These are phyloP conservation scores for Eucalyptus cloeziana DNA, from an alignment of 345 rosid genomes.

Conservation along the genomic window DNA sequence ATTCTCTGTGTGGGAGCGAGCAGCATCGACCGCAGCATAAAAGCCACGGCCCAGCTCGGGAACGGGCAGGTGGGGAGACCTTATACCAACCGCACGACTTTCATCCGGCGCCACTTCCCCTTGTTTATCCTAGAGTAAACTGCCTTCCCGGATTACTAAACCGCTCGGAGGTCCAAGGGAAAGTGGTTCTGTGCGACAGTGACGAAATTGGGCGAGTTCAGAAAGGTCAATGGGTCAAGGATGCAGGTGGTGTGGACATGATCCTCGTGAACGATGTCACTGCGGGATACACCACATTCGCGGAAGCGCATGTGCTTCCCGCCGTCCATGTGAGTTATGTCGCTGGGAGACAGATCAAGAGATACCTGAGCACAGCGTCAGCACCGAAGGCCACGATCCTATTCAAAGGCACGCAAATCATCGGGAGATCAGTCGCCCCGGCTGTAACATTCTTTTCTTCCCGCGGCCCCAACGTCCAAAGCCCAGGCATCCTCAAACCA, in stretches of 20 bases:
- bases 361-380: constrained; percentile 8
- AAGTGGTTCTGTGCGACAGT: constrained; percentile 15
- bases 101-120: constrained; percentile 10
- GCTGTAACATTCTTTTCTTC: constrained; percentile 28
- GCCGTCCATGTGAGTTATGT: constrained; percentile 7
- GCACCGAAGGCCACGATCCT: constrained; percentile 4
- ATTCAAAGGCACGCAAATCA: constrained; percentile 8
- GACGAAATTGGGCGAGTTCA: constrained; percentile 6
- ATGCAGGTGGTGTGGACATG: constrained; percentile 17
- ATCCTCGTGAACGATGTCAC: constrained; percentile 7
- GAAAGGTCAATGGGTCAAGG: constrained; percentile 20
- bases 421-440: constrained; percentile 17
- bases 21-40: constrained; percentile 39
- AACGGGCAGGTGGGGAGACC: constrained; percentile 23
- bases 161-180: constrained; percentile 11
- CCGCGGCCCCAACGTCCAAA: constrained; percentile 26
- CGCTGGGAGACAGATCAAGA: constrained; percentile 12
- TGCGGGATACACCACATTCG: constrained; percentile 13
- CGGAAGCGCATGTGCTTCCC: constrained; percentile 3
- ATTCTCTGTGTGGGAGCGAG: constrained; percentile 56
- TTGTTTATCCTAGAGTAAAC: constrained; percentile 18
- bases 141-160: constrained; percentile 6
- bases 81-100: constrained; percentile 21
- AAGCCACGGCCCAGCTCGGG: constrained; percentile 29
- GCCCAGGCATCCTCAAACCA: constrained; percentile 39